Evolutionary conservation across 2,329 filamentous ascomycete genomes (phyloP), one percentile per base, ranked within the genome.

Genomic region (Apiospora sp.): DNA sequence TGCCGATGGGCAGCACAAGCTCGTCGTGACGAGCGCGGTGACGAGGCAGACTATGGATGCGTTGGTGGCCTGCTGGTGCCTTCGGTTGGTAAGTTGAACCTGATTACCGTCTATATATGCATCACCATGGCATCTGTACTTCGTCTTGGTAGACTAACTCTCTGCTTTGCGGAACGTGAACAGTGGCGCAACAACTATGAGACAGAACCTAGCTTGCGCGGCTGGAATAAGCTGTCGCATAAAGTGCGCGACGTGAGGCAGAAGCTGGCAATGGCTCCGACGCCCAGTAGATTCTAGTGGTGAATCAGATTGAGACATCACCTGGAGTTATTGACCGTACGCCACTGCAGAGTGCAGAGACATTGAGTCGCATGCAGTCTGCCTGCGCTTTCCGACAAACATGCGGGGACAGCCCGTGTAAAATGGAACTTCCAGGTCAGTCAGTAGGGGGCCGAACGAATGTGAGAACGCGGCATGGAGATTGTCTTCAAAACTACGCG

Each of bases 31-130:
- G 44, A 37, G 44, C 8, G 30, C 67, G 44, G 44, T 69, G 27
- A 69, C 67, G 67, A 37, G 67, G 34, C 67, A 69, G 44, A 49
- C 34, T 27, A 69, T 69, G 67, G 67, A 69, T 19, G 67, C 67
- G 16, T 22, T 69, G 67, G 67, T 69, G 14, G 67, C 67, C 1
- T 69, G 30, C 16, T 69, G 67, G 67, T 69, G 67, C 13, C 34
- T 69, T 4, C 44, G 67, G 44, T 44, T 69, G 58, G 58, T 64
- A 41, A 64, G 58, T 37, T 12, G 2, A 34, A n/a, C 5, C 13
- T 8, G 10, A 37, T 10, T 16, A 1, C 51, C 5, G 4, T 58
- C 51, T 30, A 13, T 12, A 7, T 13, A 14, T 27, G 16, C 16
- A 44, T 44, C 37, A 41, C 10, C 37, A 10, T 41, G 37, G 37